A percentile compares a stretch with the other conserved stretches of the same genome.
Evolutionary conservation across 176 grass and related monocot species (phyloP).

Genomic region (Leersia perrieri): DNA sequence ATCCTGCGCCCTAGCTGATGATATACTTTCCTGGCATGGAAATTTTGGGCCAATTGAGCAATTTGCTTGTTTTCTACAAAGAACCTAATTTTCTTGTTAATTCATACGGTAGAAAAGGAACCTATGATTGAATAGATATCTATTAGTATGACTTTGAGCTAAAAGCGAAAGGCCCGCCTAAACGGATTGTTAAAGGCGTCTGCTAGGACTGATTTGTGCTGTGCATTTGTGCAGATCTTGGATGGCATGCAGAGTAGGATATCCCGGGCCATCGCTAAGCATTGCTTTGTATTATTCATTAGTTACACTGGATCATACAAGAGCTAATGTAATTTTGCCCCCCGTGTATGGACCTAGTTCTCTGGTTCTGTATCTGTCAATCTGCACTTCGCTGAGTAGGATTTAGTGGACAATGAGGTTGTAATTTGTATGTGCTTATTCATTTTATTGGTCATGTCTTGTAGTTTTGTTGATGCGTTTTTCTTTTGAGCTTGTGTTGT

Average conservation of each 20-base stretch:
- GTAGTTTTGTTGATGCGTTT: background rate
- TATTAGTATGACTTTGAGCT: background rate
- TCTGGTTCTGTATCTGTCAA: background rate
- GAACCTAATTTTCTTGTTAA: background rate
- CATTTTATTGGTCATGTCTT: slow-evolving; percentile 10
- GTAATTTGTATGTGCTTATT: background rate
- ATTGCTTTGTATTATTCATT: slow-evolving; percentile 1
- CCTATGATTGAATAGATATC: background rate
- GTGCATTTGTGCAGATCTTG: slow-evolving; percentile 24
- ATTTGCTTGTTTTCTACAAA: background rate
- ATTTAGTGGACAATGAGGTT: slow-evolving; percentile 1
- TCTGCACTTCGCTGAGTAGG: background rate
- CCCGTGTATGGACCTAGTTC: background rate
- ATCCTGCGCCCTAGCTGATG: background rate
- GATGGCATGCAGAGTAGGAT: background rate
- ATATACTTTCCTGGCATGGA: background rate
- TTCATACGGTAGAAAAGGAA: background rate
- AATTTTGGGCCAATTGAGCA: background rate
- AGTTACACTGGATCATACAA: background rate
- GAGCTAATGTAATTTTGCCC: background rate
- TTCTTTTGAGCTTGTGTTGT: background rate
- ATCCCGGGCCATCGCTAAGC: background rate
- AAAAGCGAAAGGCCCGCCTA: background rate
- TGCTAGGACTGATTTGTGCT: background rate
- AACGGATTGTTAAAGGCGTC: background rate